Base-by-base conservation (phyloP, 192 early-diverging fungal genomes). In the Coemansia sp. region DNA sequence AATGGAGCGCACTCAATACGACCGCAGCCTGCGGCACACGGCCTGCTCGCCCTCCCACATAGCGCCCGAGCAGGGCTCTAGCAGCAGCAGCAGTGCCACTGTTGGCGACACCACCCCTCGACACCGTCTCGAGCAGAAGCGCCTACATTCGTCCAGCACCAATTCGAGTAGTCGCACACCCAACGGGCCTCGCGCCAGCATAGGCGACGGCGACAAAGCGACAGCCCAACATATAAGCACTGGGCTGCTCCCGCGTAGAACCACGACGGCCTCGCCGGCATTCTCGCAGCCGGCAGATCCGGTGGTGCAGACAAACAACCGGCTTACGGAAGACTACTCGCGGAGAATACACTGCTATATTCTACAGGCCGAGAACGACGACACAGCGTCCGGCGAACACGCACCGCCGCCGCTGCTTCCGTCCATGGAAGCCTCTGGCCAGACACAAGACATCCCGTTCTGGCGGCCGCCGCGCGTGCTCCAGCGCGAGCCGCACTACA, bases 381-480 rank as follows among this genome's bases (percentile, higher is more conserved):
- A 35, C 10, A 35, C 60, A 9, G 32, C 54, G 6, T 35, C 64
- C 14, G 32, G 43, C 4, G 65, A 67, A 28, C 57, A 72, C 12
- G 65, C 64, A 45, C 65, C 65, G 16, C 66, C 76, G 22, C 65
- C 65, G 8, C 53, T 72, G 31, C 47, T 71, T 32, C 69, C 69
- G 2, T 35, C 65, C 0, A 29, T 73, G 8, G 54, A 53, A n/a
- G 9, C 56, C 10, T 54, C 64, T 8, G 38, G 23, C 18, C 11
- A 45, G 5, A 46, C 51, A 6, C 55, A 61, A 5, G 65, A 68
- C 2, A 63, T 80, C 19, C 77, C 77, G 18, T 80, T 80, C 51
- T 80, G 77, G 77, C 69, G 77, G n/a, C 77, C 77, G 5, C 77
- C 77, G 42, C 64, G 52, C 1, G 77, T 80, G 33, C 57, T 80